Percentiles rank a stretch among this genome's conserved stretches.
Evolutionary conservation across 305 asterid species (phyloP).

Genomic region (Andrographis paniculata): DNA sequence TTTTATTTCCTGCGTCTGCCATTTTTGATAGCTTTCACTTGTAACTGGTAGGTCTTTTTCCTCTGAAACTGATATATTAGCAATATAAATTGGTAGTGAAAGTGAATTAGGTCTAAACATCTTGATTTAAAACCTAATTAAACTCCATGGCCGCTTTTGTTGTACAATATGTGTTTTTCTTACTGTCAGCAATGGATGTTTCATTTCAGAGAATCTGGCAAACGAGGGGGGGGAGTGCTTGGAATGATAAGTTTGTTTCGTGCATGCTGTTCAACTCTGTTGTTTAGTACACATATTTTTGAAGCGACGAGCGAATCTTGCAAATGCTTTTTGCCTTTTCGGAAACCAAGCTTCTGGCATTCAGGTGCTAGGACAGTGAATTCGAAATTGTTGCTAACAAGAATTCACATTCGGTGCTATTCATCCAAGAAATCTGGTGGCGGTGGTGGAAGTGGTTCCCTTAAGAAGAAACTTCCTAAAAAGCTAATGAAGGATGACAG

Average conservation of each 20-base stretch:
- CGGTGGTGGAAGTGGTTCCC: conserved; percentile 31
- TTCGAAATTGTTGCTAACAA: conserved; percentile 25
- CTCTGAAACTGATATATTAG: conserved; percentile 3
- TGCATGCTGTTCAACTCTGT: conserved; percentile 40
- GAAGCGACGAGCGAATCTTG: conserved; percentile 30
- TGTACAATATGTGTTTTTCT: not conserved
- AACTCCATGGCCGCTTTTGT: not conserved
- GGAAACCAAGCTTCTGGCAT: conserved; percentile 28
- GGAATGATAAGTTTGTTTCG: conserved; percentile 75
- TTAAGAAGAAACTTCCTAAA: conserved; percentile 27
- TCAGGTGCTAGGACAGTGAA: conserved; percentile 35
- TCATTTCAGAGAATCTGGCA: conserved; percentile 28
- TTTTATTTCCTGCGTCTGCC: conserved; percentile 2
- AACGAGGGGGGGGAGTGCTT: conserved; percentile 24
- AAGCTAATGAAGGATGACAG: conserved; percentile 72
- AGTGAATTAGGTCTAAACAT: not conserved
- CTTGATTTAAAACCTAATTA: conserved; percentile 7
- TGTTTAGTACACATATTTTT: conserved; percentile 32
- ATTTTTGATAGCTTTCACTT: not conserved
- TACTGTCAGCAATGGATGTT: not conserved
- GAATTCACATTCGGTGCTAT: conserved; percentile 39
- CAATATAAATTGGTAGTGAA: not conserved
- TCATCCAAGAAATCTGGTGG: conserved; percentile 39
- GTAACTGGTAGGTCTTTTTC: no score
- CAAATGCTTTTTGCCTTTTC: conserved; percentile 27